Evolutionary conservation across 2,329 filamentous ascomycete species (phyloP), one percentile per base, ranked within the genome.

Genomic region (Nothophaeocryptopus gaeumannii): DNA sequence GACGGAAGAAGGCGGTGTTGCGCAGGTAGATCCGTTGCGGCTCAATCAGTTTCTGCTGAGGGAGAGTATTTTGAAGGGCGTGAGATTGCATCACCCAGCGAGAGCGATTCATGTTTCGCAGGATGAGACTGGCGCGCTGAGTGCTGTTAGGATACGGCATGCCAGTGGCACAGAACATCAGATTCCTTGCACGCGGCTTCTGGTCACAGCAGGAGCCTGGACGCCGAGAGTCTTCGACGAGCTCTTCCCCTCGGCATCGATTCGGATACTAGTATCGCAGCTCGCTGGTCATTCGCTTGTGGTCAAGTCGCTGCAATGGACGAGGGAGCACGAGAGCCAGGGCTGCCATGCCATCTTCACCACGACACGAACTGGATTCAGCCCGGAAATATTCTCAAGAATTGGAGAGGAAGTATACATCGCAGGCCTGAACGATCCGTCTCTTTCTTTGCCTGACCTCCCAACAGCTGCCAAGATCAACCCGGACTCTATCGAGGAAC

Each of bases 221-320:
- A 85, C 86, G 0, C 77, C 81, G 0, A 69, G 70, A 30, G 81
- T 88, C n/a, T 85, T 89, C 63, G 59, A 70, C 2, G 70, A 73
- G 0, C 76, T 92, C 12, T 91, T 92, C 62, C 81, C 81, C 0
- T 61, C 67, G 0, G 77, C 84, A 1, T 62, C 61, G 2, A 61
- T 77, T 1, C 65, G 71, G 9, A 70, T 90, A 15, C 80, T 82
- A 0, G 73, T 89, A 36, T 71, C 73, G 2, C 76, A 80, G 13
- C 71, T 90, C 5, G 85, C 85, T 0, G 88, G 88, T 0, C 83
- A 91, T 67, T 89, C 85, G 13, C 69, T 92, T 8, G 78, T 90
- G 2, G 68, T 91, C 4, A 78, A 73, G 50, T 82, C 80, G 5
- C 81, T 84, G 1, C 72, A 76, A 41, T 81, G 76, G 76, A 67